Percentiles rank a stretch among this genome's conserved stretches.
phyloP scores from a whole-genome alignment of 257 asterid genomes.

The Salvia rosmarinus region DNA sequence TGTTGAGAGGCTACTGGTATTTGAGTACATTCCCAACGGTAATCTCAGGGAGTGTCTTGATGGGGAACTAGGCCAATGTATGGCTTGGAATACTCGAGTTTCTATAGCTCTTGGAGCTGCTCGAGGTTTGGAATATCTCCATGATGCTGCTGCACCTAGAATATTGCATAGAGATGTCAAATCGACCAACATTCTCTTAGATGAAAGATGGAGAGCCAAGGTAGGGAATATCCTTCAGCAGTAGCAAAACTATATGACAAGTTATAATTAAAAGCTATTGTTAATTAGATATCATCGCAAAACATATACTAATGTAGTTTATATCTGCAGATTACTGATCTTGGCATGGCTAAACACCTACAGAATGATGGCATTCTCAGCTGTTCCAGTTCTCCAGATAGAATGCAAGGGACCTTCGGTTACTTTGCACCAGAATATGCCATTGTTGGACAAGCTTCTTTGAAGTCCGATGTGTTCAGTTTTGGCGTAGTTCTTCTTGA shows the following conservation, averaged over 20 bases:
- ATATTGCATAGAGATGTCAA: conserved; percentile 97
- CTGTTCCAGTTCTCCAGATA: conserved; percentile 81
- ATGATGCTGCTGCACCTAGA: conserved; percentile 97
- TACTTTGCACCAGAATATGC: conserved; percentile 98
- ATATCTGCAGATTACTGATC: conserved; percentile 84
- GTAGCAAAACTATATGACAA: conserved; percentile 4
- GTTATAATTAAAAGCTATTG: background rate
- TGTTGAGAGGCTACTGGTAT: conserved; percentile 81
- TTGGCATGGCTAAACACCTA: conserved; percentile 96
- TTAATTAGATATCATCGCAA: background rate
- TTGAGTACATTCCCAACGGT: conserved; percentile 83
- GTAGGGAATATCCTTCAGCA: conserved; percentile 41
- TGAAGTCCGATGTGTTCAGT: conserved; percentile 95
- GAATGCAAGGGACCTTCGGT: conserved; percentile 98
- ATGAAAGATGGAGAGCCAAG: conserved; percentile 92
- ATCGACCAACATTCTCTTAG: conserved; percentile 89
- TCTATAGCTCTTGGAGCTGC: conserved; percentile 97
- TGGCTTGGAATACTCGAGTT: conserved; percentile 81
- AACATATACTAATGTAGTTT: background rate
- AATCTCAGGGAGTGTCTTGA: conserved; percentile 88
- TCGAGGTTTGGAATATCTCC: conserved; percentile 96
- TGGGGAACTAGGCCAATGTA: conserved; percentile 54
- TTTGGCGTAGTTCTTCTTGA: conserved; percentile 99
- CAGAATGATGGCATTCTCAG: conserved; percentile 69
- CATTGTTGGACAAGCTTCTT: conserved; percentile 81